Percentiles rank a stretch among this genome's conserved stretches.
Conservation (phyloP, 345 rosid species). For the Mallotus nudiflorus region DNA sequence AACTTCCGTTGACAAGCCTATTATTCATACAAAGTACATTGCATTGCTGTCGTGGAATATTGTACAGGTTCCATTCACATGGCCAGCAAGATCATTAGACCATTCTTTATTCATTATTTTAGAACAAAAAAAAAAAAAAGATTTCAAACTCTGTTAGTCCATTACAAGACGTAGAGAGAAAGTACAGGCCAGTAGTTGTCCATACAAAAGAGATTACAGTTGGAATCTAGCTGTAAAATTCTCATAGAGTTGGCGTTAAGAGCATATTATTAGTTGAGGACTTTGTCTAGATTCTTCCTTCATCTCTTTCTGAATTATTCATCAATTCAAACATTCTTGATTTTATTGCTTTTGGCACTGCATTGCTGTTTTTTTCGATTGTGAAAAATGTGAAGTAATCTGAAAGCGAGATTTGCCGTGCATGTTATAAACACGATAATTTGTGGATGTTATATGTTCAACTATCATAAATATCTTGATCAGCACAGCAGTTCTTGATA, state of each 20-base stretch:
- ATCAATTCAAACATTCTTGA: neutral
- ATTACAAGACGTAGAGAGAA: neutral
- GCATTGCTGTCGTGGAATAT: conserved; percentile 14
- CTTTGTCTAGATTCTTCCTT: neutral
- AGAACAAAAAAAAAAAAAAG: neutral
- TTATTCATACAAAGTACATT: neutral
- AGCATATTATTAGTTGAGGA: neutral
- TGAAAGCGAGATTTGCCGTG: conserved; percentile 13
- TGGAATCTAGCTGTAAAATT: neutral
- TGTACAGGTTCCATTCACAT: conserved; percentile 27
- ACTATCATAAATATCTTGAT: neutral
- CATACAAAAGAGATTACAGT: conserved; percentile 8
- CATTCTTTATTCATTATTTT: conserved; percentile 52
- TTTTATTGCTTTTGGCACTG: neutral
- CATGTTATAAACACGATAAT: neutral
- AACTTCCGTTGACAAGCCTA: conserved; percentile 25
- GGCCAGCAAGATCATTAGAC: conserved; percentile 27
- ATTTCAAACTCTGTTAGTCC: neutral
- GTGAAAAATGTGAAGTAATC: neutral
- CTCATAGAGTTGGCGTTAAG: neutral
- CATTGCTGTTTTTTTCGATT: neutral
- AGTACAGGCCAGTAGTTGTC: neutral
- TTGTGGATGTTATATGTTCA: no score
- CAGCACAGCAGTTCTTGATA: neutral
- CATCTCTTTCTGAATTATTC: neutral